A percentile compares a stretch with the other conserved stretches of the same genome.
Conservation (phyloP, 2,329 filamentous ascomycete species). For the Arthrocladium fulminans region DNA sequence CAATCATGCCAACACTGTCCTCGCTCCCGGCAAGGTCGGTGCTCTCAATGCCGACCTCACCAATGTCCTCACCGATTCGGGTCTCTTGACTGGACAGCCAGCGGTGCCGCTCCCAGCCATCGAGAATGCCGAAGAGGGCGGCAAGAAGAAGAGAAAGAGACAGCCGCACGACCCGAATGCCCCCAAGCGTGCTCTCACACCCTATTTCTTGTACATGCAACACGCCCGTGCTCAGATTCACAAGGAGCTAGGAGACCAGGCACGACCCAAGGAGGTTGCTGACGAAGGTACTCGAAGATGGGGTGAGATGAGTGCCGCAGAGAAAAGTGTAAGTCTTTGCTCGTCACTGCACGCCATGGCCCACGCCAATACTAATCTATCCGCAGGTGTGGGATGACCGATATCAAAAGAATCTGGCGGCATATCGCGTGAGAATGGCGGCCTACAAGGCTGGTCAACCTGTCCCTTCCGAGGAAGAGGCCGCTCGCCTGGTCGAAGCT, state of each 20-base stretch:
- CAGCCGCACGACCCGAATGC: slow-evolving; percentile 81
- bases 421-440: slow-evolving; percentile 48
- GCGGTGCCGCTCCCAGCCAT: slow-evolving; percentile 24
- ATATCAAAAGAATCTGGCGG: slow-evolving; percentile 49
- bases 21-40: slow-evolving; percentile 51
- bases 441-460: slow-evolving; percentile 48
- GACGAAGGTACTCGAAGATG: slow-evolving; percentile 80
- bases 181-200: slow-evolving; percentile 85
- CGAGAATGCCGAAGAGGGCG: slow-evolving; percentile 36
- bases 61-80: slow-evolving; percentile 37
- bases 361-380: not conserved
- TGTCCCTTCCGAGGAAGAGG: slow-evolving; percentile 30
- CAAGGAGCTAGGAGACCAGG: slow-evolving; percentile 62
- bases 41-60: slow-evolving; percentile 46
- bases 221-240: slow-evolving; percentile 76
- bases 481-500: slow-evolving; percentile 29
- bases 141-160: slow-evolving; percentile 86
- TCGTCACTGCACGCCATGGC: not conserved
- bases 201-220: slow-evolving; percentile 92
- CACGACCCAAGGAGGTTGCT: slow-evolving; percentile 77
- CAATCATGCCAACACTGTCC: slow-evolving; percentile 75
- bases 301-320: slow-evolving; percentile 63
- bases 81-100: slow-evolving; percentile 33
- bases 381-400: slow-evolving; percentile 45
- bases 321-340: slow-evolving; percentile 54